Evolutionary conservation across 2,329 filamentous ascomycete species (phyloP).

Genomic region (Parastagonospora avenae): DNA sequence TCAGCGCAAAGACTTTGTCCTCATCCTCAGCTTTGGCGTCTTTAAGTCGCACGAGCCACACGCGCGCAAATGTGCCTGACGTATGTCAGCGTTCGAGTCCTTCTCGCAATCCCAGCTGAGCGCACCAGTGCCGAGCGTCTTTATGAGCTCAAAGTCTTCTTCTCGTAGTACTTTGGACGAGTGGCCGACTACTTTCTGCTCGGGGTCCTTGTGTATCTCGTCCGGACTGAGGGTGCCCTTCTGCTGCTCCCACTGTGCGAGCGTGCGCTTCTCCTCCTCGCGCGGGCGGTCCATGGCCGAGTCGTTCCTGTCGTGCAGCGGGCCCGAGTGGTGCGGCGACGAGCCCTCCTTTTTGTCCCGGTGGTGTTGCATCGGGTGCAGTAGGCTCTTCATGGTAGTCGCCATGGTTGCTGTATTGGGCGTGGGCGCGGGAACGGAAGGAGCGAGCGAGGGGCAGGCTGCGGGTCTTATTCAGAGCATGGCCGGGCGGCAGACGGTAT

Average conservation of each 20-base stretch:
- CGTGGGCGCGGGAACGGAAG: conserved; percentile 12
- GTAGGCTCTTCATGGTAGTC: conserved; percentile 43
- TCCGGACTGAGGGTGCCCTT: conserved; percentile 50
- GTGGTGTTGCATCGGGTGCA: conserved; percentile 42
- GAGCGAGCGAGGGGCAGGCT: conserved; percentile 12
- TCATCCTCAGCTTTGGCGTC: conserved; percentile 58
- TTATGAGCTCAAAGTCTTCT: conserved; percentile 72
- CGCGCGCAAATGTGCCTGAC: conserved; percentile 77
- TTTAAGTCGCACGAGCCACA: conserved; percentile 75
- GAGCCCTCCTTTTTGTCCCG: conserved; percentile 30
- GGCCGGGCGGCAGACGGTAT: conserved; percentile 10
- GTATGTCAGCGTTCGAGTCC: conserved; percentile 20
- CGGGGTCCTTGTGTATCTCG: conserved; percentile 50
- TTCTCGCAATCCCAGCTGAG: not conserved
- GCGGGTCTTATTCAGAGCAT: conserved; percentile 14
- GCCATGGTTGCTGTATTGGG: conserved; percentile 36
- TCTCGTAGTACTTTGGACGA: conserved; percentile 53
- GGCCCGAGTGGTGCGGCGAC: conserved; percentile 22
- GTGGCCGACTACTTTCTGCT: conserved; percentile 54
- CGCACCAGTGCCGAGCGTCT: conserved; percentile 76
- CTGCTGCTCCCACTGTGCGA: conserved; percentile 54
- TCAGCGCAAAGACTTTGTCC: conserved; percentile 76
- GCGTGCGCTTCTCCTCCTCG: conserved; percentile 54
- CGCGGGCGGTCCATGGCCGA: conserved; percentile 46
- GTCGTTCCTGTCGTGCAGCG: conserved; percentile 40